phyloP scores from a whole-genome alignment of 2,329 filamentous ascomycete species.

The Emmonsiellopsis sp. region DNA sequence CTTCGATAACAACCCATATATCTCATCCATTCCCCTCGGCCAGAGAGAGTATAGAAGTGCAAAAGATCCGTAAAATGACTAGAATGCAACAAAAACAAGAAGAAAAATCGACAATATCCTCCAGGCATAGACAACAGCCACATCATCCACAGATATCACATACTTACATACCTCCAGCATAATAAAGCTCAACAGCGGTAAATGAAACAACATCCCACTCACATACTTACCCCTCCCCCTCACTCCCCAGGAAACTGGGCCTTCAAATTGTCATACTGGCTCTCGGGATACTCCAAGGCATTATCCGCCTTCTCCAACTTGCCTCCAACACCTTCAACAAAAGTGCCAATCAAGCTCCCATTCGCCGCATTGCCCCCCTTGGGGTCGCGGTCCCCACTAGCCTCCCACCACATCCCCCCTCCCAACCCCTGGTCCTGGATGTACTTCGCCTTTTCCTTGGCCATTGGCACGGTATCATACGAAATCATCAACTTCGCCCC shows the following conservation, averaged over 20 bases:
- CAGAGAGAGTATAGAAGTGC: no score
- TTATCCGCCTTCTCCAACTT: constrained; percentile 27
- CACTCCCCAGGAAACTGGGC: constrained; percentile 17
- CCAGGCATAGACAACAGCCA: no score
- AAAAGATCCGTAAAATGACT: no score
- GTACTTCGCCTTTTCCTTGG: constrained; percentile 59
- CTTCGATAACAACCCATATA: no score
- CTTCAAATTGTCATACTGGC: constrained; percentile 31
- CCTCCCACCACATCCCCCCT: constrained; percentile 97
- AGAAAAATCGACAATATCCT: no score
- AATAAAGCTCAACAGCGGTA: constrained; percentile 5
- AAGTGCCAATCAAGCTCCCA: constrained; percentile 58
- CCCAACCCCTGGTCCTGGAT: constrained; percentile 59
- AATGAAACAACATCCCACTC: constrained; percentile 4
- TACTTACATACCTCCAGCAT: neutral
- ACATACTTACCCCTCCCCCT: neutral
- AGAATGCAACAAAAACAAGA: no score
- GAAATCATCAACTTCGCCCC: constrained; percentile 58
- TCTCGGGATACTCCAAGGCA: constrained; percentile 29
- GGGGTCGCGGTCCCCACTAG: constrained; percentile 63
- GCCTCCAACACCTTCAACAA: constrained; percentile 29
- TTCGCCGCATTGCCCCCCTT: constrained; percentile 25
- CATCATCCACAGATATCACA: no score
- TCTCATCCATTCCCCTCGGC: no score
- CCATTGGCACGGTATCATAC: constrained; percentile 56